phyloP scores from a whole-genome alignment of 129 eudicot genomes.

The Ambrosia artemisiifolia region DNA sequence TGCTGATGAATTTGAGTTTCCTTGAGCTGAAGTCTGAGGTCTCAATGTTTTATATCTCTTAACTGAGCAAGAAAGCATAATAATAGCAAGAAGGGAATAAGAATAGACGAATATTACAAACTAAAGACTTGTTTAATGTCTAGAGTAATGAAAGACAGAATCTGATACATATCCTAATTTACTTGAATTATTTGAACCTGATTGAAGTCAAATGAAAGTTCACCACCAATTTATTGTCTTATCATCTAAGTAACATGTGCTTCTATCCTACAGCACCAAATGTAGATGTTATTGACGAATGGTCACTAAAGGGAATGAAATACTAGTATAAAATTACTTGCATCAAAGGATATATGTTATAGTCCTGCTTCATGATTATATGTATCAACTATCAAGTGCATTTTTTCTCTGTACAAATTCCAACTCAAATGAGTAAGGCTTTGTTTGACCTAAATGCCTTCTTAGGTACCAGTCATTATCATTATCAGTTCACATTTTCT shows the following conservation, averaged over 20 bases:
- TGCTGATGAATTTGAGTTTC: slow-evolving; percentile 57
- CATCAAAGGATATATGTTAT: neutral
- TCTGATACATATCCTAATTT: neutral
- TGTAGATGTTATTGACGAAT: slow-evolving; percentile 1
- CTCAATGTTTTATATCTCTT: slow-evolving; percentile 73
- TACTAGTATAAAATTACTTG: neutral
- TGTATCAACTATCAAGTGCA: neutral
- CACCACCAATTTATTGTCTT: neutral
- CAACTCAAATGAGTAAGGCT: neutral
- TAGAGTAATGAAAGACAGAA: slow-evolving; percentile 7
- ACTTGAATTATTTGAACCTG: neutral
- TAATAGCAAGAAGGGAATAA: slow-evolving; percentile 3
- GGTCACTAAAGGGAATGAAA: neutral
- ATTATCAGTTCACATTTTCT: neutral
- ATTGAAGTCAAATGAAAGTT: slow-evolving; percentile 8
- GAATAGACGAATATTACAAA: neutral
- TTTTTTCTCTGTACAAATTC: neutral
- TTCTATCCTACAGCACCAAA: neutral
- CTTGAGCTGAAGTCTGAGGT: slow-evolving; percentile 55
- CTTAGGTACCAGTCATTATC: neutral
- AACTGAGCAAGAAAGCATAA: slow-evolving; percentile 38
- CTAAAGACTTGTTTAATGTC: slow-evolving; percentile 14
- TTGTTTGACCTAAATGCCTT: neutral
- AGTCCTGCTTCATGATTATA: neutral
- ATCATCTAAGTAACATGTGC: neutral